These are phyloP conservation scores for Lathyrus sativus DNA, from an alignment of 306 rosid species.

Conservation along the genomic window DNA sequence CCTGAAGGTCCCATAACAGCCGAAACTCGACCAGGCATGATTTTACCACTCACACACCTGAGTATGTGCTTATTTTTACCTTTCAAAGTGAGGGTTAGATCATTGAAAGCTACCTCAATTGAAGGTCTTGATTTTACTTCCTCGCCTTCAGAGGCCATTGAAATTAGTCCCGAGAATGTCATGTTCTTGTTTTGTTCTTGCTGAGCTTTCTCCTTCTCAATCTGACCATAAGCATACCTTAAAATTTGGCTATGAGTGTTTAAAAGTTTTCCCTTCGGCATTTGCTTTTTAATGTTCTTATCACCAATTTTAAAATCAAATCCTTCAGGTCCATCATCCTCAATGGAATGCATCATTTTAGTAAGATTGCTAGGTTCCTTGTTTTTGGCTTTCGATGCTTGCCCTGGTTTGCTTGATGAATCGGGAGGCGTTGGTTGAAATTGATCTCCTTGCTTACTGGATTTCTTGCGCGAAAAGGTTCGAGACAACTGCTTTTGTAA, in stretches of 20 bases:
- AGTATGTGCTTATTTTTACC: slow-evolving; percentile 63
- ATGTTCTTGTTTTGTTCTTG: slow-evolving; percentile 67
- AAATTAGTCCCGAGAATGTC: slow-evolving; percentile 76
- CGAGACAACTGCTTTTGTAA: slow-evolving; percentile 59
- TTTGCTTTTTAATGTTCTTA: slow-evolving; percentile 64
- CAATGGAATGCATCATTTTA: slow-evolving; percentile 60
- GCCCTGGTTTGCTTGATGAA: slow-evolving; percentile 43
- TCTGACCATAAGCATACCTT: slow-evolving; percentile 81
- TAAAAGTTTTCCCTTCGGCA: slow-evolving; percentile 54
- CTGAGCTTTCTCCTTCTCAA: slow-evolving; percentile 86
- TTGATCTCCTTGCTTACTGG: slow-evolving; percentile 43
- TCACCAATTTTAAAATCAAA: slow-evolving; percentile 69
- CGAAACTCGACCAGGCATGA: slow-evolving; percentile 77
- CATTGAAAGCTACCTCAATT: slow-evolving; percentile 77
- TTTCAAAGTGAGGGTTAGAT: slow-evolving; percentile 69
- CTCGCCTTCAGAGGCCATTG: slow-evolving; percentile 68
- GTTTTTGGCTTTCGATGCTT: slow-evolving; percentile 46
- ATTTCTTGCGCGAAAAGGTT: slow-evolving; percentile 68
- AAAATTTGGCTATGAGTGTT: slow-evolving; percentile 80
- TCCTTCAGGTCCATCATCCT: slow-evolving; percentile 59
- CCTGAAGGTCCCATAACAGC: slow-evolving; percentile 96
- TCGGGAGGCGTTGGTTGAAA: slow-evolving; percentile 34
- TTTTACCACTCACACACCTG: slow-evolving; percentile 73
- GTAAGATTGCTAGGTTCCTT: slow-evolving; percentile 59
- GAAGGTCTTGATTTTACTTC: slow-evolving; percentile 61